Conservation (phyloP, 139 green algal species). For the Tetratostichococcus sp. region DNA sequence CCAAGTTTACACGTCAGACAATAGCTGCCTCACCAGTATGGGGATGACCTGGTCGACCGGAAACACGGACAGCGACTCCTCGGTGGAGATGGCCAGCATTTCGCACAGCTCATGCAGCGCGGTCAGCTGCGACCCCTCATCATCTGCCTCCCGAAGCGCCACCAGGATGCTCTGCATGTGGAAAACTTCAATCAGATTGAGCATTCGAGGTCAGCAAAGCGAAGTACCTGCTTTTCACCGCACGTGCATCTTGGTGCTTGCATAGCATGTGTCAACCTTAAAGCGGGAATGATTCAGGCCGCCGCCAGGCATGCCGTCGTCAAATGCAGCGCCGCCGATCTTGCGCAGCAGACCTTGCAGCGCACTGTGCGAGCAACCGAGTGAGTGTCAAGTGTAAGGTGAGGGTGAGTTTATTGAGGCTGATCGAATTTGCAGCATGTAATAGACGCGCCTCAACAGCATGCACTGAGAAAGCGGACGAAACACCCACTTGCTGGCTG, state of each 20-base stretch:
- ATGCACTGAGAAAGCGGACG: not conserved
- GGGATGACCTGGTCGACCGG: slow-evolving; percentile 82
- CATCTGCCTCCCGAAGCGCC: slow-evolving; percentile 65
- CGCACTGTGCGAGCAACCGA: slow-evolving; percentile 36
- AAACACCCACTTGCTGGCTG: not conserved
- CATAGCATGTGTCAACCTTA: slow-evolving; percentile 38
- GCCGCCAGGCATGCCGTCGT: slow-evolving; percentile 60
- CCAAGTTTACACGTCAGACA: no score
- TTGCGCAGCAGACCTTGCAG: slow-evolving; percentile 81
- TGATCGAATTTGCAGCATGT: no score
- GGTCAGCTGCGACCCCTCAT: slow-evolving; percentile 72
- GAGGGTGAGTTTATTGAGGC: no score
- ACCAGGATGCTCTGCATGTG: slow-evolving; percentile 64
- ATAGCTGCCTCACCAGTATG: slow-evolving; percentile 74
- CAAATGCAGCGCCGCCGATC: slow-evolving; percentile 73
- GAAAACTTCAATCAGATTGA: no score
- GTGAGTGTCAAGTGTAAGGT: no score
- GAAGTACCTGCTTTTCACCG: no score
- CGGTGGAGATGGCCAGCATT: slow-evolving; percentile 82
- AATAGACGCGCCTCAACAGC: no score
- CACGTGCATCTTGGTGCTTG: not conserved
- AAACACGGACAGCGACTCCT: slow-evolving; percentile 80
- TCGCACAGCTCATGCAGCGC: slow-evolving; percentile 87
- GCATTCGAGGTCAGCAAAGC: no score
- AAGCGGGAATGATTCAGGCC: slow-evolving; percentile 40